These are phyloP conservation scores for Isatis tinctoria DNA, from an alignment of 345 rosid species.

Conservation along the genomic window DNA sequence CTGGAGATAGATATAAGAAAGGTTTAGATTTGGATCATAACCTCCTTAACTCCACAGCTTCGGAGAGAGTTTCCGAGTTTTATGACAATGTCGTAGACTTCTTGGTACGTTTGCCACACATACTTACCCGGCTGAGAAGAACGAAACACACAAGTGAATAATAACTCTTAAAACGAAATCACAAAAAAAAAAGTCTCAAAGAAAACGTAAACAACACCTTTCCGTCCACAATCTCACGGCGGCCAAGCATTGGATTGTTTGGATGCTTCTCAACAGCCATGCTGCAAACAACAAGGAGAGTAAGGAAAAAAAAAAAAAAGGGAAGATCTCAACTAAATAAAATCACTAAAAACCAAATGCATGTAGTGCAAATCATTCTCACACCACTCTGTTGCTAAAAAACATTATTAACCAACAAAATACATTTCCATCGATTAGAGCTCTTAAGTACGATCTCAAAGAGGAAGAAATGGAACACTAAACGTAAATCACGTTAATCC, in stretches of 20 bases:
- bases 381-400: background rate
- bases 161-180: background rate
- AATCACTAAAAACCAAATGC: slow-evolving; percentile 2
- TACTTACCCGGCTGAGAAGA: slow-evolving; percentile 61
- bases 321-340: background rate
- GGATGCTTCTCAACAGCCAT: slow-evolving; percentile 67
- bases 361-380: background rate
- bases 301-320: background rate
- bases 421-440: background rate
- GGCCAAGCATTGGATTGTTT: slow-evolving; percentile 69
- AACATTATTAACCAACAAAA: background rate
- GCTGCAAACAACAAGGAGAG: slow-evolving; percentile 33
- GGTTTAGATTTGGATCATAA: background rate
- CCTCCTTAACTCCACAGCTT: slow-evolving; percentile 60
- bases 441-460: background rate
- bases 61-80: slow-evolving; percentile 69
- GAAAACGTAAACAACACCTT: slow-evolving; percentile 38
- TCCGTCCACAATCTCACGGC: slow-evolving; percentile 59
- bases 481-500: background rate
- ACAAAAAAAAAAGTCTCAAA: background rate
- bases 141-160: slow-evolving; percentile 8
- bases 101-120: slow-evolving; percentile 66
- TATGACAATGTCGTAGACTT: slow-evolving; percentile 67
- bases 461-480: background rate
- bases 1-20: background rate